Evolutionary conservation across 768 basidiomycete genomes (phyloP).

Genomic region (Clathrus columnatus): DNA sequence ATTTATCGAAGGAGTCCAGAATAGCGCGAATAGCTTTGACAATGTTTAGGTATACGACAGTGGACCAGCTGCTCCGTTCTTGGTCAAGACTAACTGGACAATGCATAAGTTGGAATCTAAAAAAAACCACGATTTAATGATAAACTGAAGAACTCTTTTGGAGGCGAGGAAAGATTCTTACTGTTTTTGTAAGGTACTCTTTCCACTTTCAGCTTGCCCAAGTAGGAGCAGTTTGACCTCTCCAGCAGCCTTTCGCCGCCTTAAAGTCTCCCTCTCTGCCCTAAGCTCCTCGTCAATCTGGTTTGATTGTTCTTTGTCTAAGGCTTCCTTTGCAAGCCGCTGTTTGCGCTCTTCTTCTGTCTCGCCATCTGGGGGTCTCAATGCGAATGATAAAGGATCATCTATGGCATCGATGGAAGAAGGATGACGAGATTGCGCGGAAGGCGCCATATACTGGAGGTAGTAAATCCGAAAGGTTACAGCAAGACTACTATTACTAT

Average conservation of each 20-base stretch:
- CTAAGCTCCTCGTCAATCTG: constrained; percentile 76
- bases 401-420: constrained; percentile 67
- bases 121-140: no score
- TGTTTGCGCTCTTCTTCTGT: constrained; percentile 52
- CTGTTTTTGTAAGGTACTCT: constrained; percentile 70
- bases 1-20: constrained; percentile 46
- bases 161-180: no score
- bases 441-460: neutral
- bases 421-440: constrained; percentile 28
- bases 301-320: constrained; percentile 70
- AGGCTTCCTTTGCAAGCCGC: constrained; percentile 58
- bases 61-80: constrained; percentile 64
- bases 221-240: constrained; percentile 74
- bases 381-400: constrained; percentile 62
- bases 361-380: constrained; percentile 59
- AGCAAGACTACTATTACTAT: no score
- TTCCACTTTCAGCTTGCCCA: constrained; percentile 75
- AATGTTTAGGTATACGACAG: constrained; percentile 66
- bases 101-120: constrained; percentile 65
- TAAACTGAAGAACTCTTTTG: no score
- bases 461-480: no score
- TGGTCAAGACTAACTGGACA: constrained; percentile 59
- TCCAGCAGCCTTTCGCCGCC: constrained; percentile 43
- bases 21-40: constrained; percentile 65
- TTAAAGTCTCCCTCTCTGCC: constrained; percentile 55